phyloP scores from a whole-genome alignment of 2,329 filamentous ascomycete genomes.

The Stagonosporopsis tanaceti region DNA sequence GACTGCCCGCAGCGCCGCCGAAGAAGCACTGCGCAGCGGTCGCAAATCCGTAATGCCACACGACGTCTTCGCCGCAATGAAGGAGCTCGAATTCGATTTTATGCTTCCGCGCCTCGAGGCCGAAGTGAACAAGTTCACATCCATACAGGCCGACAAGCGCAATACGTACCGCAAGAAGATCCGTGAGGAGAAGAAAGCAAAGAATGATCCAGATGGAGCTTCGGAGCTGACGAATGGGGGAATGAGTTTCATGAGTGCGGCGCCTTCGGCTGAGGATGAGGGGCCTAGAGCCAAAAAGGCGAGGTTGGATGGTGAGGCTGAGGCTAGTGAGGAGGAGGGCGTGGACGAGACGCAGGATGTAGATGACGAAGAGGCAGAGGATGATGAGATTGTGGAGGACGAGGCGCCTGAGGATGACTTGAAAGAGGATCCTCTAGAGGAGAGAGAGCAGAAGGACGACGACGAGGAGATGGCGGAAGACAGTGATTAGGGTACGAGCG shows the following conservation, averaged over 20 bases:
- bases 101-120: constrained; percentile 76
- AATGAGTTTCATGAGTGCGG: constrained; percentile 17
- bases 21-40: constrained; percentile 69
- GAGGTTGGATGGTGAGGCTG: constrained; percentile 46
- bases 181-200: constrained; percentile 66
- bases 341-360: constrained; percentile 52
- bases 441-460: constrained; percentile 54
- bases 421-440: constrained; percentile 54
- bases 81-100: constrained; percentile 77
- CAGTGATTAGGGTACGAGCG: constrained; percentile 40
- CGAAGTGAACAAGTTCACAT: constrained; percentile 79
- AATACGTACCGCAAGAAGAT: constrained; percentile 76
- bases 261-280: constrained; percentile 44
- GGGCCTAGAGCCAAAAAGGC: constrained; percentile 61
- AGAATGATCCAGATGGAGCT: constrained; percentile 25
- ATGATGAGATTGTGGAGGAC: constrained; percentile 61
- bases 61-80: constrained; percentile 79
- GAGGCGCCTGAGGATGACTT: constrained; percentile 62
- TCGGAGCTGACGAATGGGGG: constrained; percentile 27
- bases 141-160: constrained; percentile 76
- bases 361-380: constrained; percentile 61
- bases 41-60: constrained; percentile 81
- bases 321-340: constrained; percentile 48
- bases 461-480: constrained; percentile 61
- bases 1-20: constrained; percentile 68